Evolutionary conservation across 176 grass and related monocot genomes (phyloP).

Genomic region (Rhynchospora pubera): DNA sequence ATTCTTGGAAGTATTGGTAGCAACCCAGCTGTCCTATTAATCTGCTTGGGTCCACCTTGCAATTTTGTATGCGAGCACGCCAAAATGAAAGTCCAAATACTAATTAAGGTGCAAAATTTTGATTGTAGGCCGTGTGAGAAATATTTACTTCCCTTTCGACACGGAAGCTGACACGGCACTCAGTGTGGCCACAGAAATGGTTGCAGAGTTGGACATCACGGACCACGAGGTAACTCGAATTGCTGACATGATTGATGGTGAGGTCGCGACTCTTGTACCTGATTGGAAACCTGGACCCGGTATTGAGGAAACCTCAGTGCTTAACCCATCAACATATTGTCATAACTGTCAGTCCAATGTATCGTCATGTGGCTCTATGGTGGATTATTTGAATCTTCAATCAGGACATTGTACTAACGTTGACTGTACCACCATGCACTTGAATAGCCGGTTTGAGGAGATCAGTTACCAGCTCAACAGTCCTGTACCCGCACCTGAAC

Average conservation of each 20-base stretch:
- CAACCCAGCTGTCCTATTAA: not conserved
- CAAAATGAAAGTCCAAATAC: not conserved
- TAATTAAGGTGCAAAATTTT: not conserved
- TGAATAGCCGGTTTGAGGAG: slow-evolving; percentile 71
- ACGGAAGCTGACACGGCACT: slow-evolving; percentile 68
- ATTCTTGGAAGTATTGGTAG: not conserved
- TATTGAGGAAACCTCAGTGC: slow-evolving; percentile 47
- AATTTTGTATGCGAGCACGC: not conserved
- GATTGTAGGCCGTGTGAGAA: slow-evolving; percentile 53
- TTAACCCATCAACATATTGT: slow-evolving; percentile 26
- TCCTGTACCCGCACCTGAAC: not conserved
- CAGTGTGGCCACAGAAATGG: slow-evolving; percentile 83
- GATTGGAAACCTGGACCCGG: slow-evolving; percentile 72
- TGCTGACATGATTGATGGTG: slow-evolving; percentile 89
- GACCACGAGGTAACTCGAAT: slow-evolving; percentile 88
- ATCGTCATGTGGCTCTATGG: slow-evolving; percentile 58
- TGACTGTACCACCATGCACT: slow-evolving; percentile 19
- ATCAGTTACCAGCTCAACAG: slow-evolving; percentile 52
- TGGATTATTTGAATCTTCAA: slow-evolving; percentile 43
- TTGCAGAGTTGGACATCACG: slow-evolving; percentile 80
- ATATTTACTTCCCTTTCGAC: slow-evolving; percentile 90
- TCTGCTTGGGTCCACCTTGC: not conserved
- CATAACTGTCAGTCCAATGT: slow-evolving; percentile 62
- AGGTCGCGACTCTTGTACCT: slow-evolving; percentile 70
- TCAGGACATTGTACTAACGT: slow-evolving; percentile 25